phyloP scores from a whole-genome alignment of 345 rosid genomes.

The Sisymbrium altissimum region DNA sequence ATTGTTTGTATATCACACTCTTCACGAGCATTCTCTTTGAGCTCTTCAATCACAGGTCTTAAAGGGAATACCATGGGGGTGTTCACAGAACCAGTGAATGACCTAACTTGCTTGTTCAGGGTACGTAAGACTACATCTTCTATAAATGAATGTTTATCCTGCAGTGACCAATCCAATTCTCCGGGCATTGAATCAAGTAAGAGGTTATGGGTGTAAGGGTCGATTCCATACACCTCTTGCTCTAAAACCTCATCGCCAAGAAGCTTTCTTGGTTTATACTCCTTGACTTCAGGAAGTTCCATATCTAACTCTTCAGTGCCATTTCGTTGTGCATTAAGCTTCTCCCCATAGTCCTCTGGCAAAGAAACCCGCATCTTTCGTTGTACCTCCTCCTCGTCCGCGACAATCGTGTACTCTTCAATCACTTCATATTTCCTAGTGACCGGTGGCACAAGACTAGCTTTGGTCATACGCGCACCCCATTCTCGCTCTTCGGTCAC shows the following conservation, averaged over 20 bases:
- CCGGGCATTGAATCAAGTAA: conserved; percentile 98
- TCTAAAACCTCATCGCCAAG: conserved; percentile 91
- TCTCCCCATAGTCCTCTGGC: conserved; percentile 96
- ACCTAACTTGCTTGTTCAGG: conserved; percentile 80
- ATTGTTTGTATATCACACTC: conserved; percentile 60
- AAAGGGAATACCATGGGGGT: conserved; percentile 89
- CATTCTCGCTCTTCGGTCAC: conserved; percentile 92
- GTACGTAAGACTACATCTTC: conserved; percentile 85
- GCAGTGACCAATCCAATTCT: conserved; percentile 73
- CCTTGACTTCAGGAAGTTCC: conserved; percentile 99
- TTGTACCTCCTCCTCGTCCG: conserved; percentile 87
- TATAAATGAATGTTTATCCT: conserved; percentile 75
- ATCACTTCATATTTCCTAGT: conserved; percentile 96
- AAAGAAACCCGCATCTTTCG: conserved; percentile 86
- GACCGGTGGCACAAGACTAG: conserved; percentile 96
- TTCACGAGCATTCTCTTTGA: conserved; percentile 62
- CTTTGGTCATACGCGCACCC: conserved; percentile 99
- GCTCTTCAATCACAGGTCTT: conserved; percentile 81
- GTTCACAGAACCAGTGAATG: conserved; percentile 81
- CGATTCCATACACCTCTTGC: conserved; percentile 99
- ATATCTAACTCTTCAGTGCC: conserved; percentile 92
- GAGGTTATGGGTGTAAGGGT: conserved; percentile 96
- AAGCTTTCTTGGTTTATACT: conserved; percentile 85
- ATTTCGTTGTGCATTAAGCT: conserved; percentile 81
- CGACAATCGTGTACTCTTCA: conserved; percentile 72